Conservation (phyloP, 2,329 filamentous ascomycete species). For the Aaosphaeria pasadenensis region DNA sequence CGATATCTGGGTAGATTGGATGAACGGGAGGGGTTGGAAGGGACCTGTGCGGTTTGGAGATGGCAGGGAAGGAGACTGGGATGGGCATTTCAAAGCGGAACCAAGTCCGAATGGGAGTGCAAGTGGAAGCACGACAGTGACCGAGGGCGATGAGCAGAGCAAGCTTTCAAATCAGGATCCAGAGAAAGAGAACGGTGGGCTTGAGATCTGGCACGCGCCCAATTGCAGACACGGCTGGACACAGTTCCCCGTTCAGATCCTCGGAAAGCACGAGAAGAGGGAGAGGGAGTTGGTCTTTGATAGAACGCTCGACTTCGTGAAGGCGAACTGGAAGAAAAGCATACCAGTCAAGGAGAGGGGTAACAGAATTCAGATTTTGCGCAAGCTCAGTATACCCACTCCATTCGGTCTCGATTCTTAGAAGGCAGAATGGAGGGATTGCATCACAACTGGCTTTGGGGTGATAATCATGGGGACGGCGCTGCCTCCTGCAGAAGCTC, state of each 20-base stretch:
- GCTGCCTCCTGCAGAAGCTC: too few relatives aligned
- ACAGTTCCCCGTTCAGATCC: conserved; percentile 39
- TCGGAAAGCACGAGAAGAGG: conserved; percentile 37
- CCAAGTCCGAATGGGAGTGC: background rate
- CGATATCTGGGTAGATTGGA: conserved; percentile 42
- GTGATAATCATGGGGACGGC: too few relatives aligned
- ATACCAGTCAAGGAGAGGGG: conserved; percentile 12
- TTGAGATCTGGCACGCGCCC: conserved; percentile 39
- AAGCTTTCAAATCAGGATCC: too few relatives aligned
- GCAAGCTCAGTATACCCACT: conserved; percentile 17
- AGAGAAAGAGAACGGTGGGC: conserved; percentile 19
- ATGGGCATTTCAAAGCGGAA: conserved; percentile 15
- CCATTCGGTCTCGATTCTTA: background rate
- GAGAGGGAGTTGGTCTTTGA: conserved; percentile 36
- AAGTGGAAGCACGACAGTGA: conserved; percentile 9
- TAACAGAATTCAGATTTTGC: conserved; percentile 13
- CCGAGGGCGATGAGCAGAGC: conserved; percentile 11
- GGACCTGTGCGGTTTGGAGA: conserved; percentile 34
- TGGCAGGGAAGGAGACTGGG: conserved; percentile 28
- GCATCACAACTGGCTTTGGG: too few relatives aligned
- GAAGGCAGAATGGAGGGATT: background rate
- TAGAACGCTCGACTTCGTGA: conserved; percentile 35
- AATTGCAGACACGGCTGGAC: conserved; percentile 42
- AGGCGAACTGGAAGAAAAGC: conserved; percentile 31
- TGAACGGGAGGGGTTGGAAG: conserved; percentile 31